Evolutionary conservation across 2,329 filamentous ascomycete genomes (phyloP), one percentile per base, ranked within the genome.

Genomic region (Elsinoe australis): DNA sequence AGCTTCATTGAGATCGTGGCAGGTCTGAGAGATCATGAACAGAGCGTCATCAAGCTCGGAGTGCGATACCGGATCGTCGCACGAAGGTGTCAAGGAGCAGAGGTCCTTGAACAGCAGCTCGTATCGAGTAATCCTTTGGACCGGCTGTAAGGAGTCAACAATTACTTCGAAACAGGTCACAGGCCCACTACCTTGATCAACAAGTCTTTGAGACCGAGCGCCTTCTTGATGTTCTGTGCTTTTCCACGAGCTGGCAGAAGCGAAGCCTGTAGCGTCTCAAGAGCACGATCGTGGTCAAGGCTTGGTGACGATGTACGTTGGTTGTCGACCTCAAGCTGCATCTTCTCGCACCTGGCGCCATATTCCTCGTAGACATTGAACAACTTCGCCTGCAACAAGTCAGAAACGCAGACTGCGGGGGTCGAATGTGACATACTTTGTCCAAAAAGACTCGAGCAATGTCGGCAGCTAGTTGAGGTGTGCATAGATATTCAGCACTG

Each of bases 311-410:
- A 55, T 76, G 5, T 75, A 77, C 51, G 80, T 53, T 85, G 79
- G 12, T 83, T 74, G 26, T 81, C 78, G 28, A 94, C 70, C 54
- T 94, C 87, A 54, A 84, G 80, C 38, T 84, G 80, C 72, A 95
- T 85, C 55, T 87, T 74, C 56, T 94, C 87, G 64, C 92, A 94
- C 61, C 90, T 90, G 45, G 85, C 84, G 28, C 86, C 85, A 62
- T 95, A 98, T 57, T 94, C 86, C 67, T 94, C 85, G 61, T 98
- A 98, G 42, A 83, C 73, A 60, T 85, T 84, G 67, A 96, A 92
- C 0, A 81, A 80, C 51, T 79, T 77, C 68, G 94, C 82, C 86
- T 94, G 54, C 10, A 46, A 47, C 55, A 15, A 56, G 53, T 47
- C 22, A 51, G 15, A 8, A 48, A 28, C 31, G 24, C 58, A 56